Conservation (phyloP, 306 rosid species). For the Cucurbita ficifolia region DNA sequence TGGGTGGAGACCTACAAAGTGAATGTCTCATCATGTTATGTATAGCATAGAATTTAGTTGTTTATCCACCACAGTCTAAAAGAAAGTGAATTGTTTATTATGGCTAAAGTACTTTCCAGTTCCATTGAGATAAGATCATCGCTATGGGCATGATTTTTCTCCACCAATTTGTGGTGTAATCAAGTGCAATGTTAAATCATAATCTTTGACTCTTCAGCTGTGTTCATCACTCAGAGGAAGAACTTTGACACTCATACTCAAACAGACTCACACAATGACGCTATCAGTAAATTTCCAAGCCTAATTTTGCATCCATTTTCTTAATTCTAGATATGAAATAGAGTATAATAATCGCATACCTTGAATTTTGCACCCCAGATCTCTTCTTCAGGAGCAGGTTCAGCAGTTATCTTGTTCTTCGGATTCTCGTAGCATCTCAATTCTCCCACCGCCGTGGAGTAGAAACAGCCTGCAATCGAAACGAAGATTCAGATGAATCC, state of each 20-base stretch:
- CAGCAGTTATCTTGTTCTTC: slow-evolving; percentile 69
- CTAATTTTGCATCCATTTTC: neutral
- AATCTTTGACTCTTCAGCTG: neutral
- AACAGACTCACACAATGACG: neutral
- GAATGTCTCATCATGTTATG: too few relatives aligned
- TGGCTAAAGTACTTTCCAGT: neutral
- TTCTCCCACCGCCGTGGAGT: slow-evolving; percentile 69
- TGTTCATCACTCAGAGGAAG: neutral
- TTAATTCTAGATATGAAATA: neutral
- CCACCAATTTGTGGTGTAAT: neutral
- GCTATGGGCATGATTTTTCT: neutral
- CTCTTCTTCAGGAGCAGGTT: slow-evolving; percentile 79
- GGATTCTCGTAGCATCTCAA: slow-evolving; percentile 82
- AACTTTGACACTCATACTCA: neutral
- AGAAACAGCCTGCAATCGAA: slow-evolving; percentile 38
- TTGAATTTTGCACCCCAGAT: slow-evolving; percentile 79
- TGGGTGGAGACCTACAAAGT: neutral
- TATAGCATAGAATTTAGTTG: neutral
- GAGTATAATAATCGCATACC: neutral
- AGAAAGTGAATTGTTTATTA: neutral
- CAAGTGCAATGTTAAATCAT: neutral
- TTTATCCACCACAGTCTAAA: neutral
- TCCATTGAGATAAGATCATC: neutral
- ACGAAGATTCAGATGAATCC: neutral
- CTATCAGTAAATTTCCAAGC: neutral